A percentile compares a stretch with the other conserved stretches of the same genome.
These are phyloP conservation scores for Alloteropsis angusta DNA, from an alignment of 202 grass and related monocot species.

Conservation along the genomic window DNA sequence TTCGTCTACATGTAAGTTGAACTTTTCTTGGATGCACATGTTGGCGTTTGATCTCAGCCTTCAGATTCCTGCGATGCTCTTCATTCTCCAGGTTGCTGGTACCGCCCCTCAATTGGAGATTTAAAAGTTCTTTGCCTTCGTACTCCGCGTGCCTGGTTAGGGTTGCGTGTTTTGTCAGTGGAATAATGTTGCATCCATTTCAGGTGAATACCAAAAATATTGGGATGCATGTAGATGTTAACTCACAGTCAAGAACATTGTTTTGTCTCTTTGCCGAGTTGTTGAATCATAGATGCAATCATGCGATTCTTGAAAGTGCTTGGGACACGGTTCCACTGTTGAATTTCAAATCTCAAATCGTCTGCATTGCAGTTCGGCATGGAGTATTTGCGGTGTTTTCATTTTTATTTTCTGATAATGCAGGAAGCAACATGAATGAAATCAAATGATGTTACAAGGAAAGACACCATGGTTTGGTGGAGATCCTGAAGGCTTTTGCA, in stretches of 20 bases:
- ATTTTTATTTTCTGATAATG: slow-evolving; percentile 13
- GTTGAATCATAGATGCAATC: not conserved
- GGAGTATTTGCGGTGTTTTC: not conserved
- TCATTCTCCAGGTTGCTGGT: too few relatives aligned
- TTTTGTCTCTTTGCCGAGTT: not conserved
- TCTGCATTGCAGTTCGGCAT: not conserved
- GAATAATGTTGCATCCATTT: too few relatives aligned
- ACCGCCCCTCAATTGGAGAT: too few relatives aligned
- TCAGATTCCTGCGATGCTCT: too few relatives aligned
- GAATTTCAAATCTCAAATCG: not conserved
- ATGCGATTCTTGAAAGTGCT: not conserved
- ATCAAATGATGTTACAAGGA: slow-evolving; percentile 75
- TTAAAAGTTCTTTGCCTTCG: too few relatives aligned
- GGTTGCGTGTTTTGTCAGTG: too few relatives aligned
- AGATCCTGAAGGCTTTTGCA: slow-evolving; percentile 86
- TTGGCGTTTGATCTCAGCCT: too few relatives aligned
- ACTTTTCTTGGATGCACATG: too few relatives aligned
- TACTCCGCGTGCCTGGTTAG: too few relatives aligned
- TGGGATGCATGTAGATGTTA: not conserved
- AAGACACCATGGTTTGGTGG: slow-evolving; percentile 53
- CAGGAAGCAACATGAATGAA: slow-evolving; percentile 88
- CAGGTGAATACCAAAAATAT: too few relatives aligned
- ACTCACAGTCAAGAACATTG: not conserved
- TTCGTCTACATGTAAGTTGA: too few relatives aligned
- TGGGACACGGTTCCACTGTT: not conserved